Evolutionary conservation across 352 stramenopile species (phyloP).

Genomic region (Globisporangium okanoganense): DNA sequence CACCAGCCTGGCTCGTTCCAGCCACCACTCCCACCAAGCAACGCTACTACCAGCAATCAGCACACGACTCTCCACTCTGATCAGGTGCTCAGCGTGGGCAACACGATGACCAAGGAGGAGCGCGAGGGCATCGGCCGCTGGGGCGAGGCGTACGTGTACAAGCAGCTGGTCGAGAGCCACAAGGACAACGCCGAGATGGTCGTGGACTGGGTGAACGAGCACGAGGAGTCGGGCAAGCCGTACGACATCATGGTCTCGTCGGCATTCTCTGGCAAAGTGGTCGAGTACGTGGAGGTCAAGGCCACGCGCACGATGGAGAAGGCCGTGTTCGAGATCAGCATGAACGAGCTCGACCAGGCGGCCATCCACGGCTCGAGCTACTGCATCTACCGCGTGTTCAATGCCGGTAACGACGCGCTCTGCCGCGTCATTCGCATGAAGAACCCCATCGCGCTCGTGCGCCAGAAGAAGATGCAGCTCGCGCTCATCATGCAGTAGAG

Average conservation of each 20-base stretch:
- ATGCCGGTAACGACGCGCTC: slow-evolving; percentile 60
- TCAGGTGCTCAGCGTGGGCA: slow-evolving; percentile 24
- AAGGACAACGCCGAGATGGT: slow-evolving; percentile 26
- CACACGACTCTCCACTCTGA: slow-evolving; percentile 2
- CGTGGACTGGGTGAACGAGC: slow-evolving; percentile 72
- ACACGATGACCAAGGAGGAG: slow-evolving; percentile 73
- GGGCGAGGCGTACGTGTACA: slow-evolving; percentile 80
- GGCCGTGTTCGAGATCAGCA: slow-evolving; percentile 85
- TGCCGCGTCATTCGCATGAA: slow-evolving; percentile 83
- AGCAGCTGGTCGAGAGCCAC: slow-evolving; percentile 56
- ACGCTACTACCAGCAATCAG: background rate
- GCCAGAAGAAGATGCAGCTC: slow-evolving; percentile 78
- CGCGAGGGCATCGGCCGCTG: slow-evolving; percentile 74
- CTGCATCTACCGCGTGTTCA: slow-evolving; percentile 85
- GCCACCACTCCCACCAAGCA: background rate
- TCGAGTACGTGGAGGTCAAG: slow-evolving; percentile 87
- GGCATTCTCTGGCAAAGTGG: slow-evolving; percentile 33
- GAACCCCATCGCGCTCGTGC: slow-evolving; percentile 77
- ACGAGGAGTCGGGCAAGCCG: slow-evolving; percentile 75
- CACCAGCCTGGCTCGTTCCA: background rate
- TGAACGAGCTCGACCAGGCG: slow-evolving; percentile 87
- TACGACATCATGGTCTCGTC: slow-evolving; percentile 80
- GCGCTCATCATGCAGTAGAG: slow-evolving; percentile 73
- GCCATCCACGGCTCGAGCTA: slow-evolving; percentile 71
- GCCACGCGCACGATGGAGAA: slow-evolving; percentile 87